Base-by-base conservation (phyloP, 805 yeast genomes). In the Pichia nakasei region DNA sequence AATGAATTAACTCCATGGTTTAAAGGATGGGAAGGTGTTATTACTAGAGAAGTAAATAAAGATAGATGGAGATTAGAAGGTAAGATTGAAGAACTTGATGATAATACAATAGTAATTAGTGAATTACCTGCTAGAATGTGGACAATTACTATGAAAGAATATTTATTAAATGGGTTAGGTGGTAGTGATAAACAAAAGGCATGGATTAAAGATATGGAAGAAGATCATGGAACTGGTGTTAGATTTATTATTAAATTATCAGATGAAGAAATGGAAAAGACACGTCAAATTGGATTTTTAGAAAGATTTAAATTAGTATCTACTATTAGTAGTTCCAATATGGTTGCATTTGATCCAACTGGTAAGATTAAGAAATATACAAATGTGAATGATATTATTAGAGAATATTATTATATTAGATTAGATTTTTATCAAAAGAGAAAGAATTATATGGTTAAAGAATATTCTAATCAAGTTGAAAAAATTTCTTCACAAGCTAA, bases 131-230 rank as follows among this genome's bases (percentile, higher is more conserved):
- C 89, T 12, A 82, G 82, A 50, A 80, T 85, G 59, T 93, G 98
- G 98, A 93, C 95, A 2, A 75, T 84, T 44, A 83, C 81, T 38
- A 79, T 91, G 73, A 93, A 91, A 62, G 96, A 89, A 57, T 85
- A 75, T 53, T 67, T 93, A 52, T 65, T 85, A 48, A 73, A 76
- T 44, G 94, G 89, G 21, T 66, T 86, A 50, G 68, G 76, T 36
- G 89, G 89, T n/a, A 74, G 69, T 42, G 96, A 88, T 31, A 87
- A 82, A 56, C 67, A 63, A 17, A 72, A 72, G 46, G 77, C 88
- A 21, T 91, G 97, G 95, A 87, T 91, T 48, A 89, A 86, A 53
- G 97, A 91, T 63, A 77, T 89, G 80, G 87, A 82, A 52, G 98
- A 93, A 58, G 96, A 91, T 60, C 98, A 93, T 62, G 85, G 87